Base-by-base conservation (phyloP, 306 rosid genomes). In the Cyclanthera cordifolia region DNA sequence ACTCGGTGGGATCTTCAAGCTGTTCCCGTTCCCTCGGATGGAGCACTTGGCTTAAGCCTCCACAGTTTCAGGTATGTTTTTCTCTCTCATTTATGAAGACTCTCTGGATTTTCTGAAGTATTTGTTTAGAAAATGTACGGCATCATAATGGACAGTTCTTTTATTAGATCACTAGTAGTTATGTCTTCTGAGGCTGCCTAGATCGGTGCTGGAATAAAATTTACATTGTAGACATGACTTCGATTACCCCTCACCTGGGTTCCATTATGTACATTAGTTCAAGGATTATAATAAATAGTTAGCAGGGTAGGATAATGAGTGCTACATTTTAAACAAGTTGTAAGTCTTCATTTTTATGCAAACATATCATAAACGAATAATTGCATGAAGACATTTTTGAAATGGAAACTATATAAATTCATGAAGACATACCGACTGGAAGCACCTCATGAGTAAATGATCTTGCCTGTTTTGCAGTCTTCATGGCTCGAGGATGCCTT, bases 1-100 rank as follows among this genome's bases (percentile, higher is more conserved):
- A 73, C 69, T 32, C 96, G 80, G 45, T 94, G 99, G 99, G 69
- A 69, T 79, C 96, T 94, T 75, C 99, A 94, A 56, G 88, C 90
- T 73, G 85, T 94, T 81, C 82, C 91, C 74, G 90, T 90, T 85
- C 91, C 96, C 48, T 86, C 95, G 5, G 84, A 81, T 75, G 95
- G 91, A 53, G 54, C 55, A 45, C 95, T 87, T 75, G 91, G 86
- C 72, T 84, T 93, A 77, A 86, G 75, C 78, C 95, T 94, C 53
- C 91, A 86, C 76, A 82, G 84, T 75, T 86, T 88, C 82, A 94
- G 96, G 96, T 86, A 61, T 9, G n/a, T 54, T 13, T 17, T n/a
- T 79, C 56, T 66, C 20, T 74, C 53, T 56, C 70, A 24, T 48
- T 67, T 28, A 24, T 11, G 27, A 57, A 49, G 21, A 55, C 24